Base-by-base conservation (phyloP, 352 stramenopile genomes). In the Lagenidium giganteum region DNA sequence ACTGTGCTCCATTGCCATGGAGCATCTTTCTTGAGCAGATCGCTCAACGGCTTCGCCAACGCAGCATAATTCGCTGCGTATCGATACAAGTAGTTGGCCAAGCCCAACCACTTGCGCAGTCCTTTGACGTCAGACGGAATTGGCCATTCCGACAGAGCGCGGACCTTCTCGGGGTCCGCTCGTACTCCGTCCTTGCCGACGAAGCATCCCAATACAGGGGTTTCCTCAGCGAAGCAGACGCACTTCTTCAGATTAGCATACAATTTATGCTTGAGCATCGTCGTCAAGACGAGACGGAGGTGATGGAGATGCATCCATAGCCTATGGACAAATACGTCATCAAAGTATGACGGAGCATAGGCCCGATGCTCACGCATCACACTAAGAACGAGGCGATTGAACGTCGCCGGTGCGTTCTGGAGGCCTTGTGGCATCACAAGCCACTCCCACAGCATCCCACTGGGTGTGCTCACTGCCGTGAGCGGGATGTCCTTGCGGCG, bases 311-410 rank as follows among this genome's bases (percentile, higher is more conserved):
- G 54, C 4, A 47, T 25, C 8, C 54, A 26, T 22, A 51, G 43
- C 16, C 22, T 57, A 20, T 53, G 58, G 40, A 64, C 30, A 17
- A 42, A 57, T n/a, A 69, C 42, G 21, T 59, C 59, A 34, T 74
- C 51, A 29, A 74, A 64, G n/a, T 67, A 74, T 14, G 27, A 54
- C 25, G 37, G 55, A 4, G 44, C 34, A 32, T 54, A 64, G 0
- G 16, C 38, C 4, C 52, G 46, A 0, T 53, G 12, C 1, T 45
- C 34, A 14, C 57, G 30, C 4, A 74, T 47, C 2, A 62, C 8
- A 17, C 55, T 30, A 9, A 24, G 44, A 3, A 68, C 57, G 20
- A 64, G 8, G n/a, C 64, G 42, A 54, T 74, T 70, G 44, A 70
- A 74, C 0, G 59, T 64, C 26, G 51, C 51, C 8, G 65, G 50